Base-by-base conservation (phyloP, 805 yeast species). In the Wickerhamomyces silvicola region DNA sequence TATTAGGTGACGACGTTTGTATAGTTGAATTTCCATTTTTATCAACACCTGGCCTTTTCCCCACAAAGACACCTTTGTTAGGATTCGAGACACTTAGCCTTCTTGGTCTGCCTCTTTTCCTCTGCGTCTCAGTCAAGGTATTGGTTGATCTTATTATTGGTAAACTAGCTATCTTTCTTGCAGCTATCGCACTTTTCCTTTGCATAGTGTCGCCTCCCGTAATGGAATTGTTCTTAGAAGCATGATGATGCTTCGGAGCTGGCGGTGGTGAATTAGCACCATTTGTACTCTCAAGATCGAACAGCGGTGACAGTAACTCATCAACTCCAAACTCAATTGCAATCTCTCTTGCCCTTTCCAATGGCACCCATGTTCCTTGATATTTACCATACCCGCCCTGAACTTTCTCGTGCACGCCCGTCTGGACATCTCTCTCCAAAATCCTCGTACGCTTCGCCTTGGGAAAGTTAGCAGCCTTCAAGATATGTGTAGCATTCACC, bases 311-410 rank as follows among this genome's bases (percentile, higher is more conserved):
- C 27, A 90, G 64, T 11, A 70, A 63, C 4, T 72, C 81, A 38
- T 66, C 62, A 5, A 83, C 94, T 1, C 70, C 77, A 43, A 75
- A 76, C 45, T 75, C 76, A 30, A 64, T 62, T 2, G 90, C 85
- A 35, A 85, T 70, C 40, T 70, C 73, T 17, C 64, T 59, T 1
- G 95, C 97, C 30, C 83, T 74, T 6, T 69, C 75, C 40, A 84
- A 59, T 0, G 97, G 97, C 7, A 88, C 88, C 96, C 96, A 88
- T 3, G 97, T 88, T 12, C 96, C 97, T 57, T 90, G 97, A 57
- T 87, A 90, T 52, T 88, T 80, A 33, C 97, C 97, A 54, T 87
- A 88, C 3, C 97, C 97, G 40, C 97, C 97, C 57, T 88, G 97
- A 15, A 88, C 86, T 56, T 90, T 90, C 50, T 88, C 96, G 55